Base-by-base conservation (phyloP, 768 basidiomycete species). In the Serendipita sp. region DNA sequence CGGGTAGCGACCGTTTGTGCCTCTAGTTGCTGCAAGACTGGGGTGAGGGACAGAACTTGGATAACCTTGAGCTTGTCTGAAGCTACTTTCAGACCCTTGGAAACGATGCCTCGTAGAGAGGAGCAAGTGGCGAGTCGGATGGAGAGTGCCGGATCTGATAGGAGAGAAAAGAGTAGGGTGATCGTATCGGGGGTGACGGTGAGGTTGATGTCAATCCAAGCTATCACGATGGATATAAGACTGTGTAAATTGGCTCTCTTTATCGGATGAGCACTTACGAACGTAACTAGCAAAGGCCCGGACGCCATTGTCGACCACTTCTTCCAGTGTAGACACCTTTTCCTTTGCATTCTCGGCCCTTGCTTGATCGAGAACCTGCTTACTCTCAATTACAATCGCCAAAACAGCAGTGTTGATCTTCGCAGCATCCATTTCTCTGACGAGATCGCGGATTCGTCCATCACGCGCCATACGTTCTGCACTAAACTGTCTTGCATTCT, bases 151-250 rank as follows among this genome's bases (percentile, higher is more conserved):
- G 82, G 75, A 70, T 93, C 88, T 15, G 86, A 85, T 44, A 98
- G 81, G 45, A 96, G 79, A 44, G 79, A 82, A 72, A 94, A 92
- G 48, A 96, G 80, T 41, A 98, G 76, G 3, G 88, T 85, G 38
- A 98, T 83, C 1, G 94, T 91, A 13, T 81, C 83, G 11, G 89
- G 90, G 1, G 94, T 97, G 66, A 99, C 88, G 11, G 96, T 93
- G 67, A 98, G 78, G 71, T 91, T 92, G 69, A 99, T 94, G 71
- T 99, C 96, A 69, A 98, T 88, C 96, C 96, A 99, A 13, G 92
- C 95, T 96, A 70, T 34, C 47, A n/a, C 28, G 15, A 4, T 16
- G n/a, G 48, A n/a, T 7, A 18, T 8, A 51, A 51, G 48, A 32
- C 5, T 7, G 66, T 41, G 69, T 66, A 44, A 58, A 38, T 44